These are phyloP conservation scores for Breynia disticha DNA, from an alignment of 441 rosid species.

Conservation along the genomic window DNA sequence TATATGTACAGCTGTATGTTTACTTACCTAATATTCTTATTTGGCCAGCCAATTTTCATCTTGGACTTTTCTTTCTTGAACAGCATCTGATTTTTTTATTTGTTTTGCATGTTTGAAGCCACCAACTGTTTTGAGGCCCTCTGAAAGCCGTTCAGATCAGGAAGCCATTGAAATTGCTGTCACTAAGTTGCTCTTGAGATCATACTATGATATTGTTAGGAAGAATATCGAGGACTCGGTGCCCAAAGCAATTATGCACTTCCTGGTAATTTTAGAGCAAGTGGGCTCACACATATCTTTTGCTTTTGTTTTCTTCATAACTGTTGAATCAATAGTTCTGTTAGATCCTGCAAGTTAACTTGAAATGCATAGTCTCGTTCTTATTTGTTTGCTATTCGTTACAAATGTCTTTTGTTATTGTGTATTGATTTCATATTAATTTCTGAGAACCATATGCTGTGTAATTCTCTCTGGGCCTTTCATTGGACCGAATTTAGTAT, in stretches of 20 bases:
- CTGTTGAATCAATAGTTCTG: too few species aligned
- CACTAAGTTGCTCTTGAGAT: conserved; percentile 69
- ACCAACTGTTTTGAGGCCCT: conserved; percentile 67
- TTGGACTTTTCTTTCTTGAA: not conserved
- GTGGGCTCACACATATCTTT: not conserved
- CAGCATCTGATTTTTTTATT: conserved; percentile 8
- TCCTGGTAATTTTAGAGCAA: conserved; percentile 48
- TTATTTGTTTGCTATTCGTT: too few species aligned
- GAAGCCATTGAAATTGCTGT: conserved; percentile 69
- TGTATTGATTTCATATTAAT: too few species aligned
- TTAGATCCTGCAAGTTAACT: too few species aligned
- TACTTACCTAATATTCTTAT: conserved; percentile 8
- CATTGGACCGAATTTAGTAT: too few species aligned
- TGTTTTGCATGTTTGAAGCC: conserved; percentile 41
- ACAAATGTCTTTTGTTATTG: too few species aligned
- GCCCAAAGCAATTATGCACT: conserved; percentile 96
- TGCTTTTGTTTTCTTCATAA: too few species aligned
- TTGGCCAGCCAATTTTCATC: not conserved
- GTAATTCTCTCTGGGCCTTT: too few species aligned
- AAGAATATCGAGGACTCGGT: conserved; percentile 79
- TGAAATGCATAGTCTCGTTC: too few species aligned
- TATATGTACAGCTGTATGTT: conserved; percentile 15
- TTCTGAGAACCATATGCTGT: too few species aligned
- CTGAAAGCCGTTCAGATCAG: conserved; percentile 67
- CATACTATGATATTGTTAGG: conserved; percentile 88